Conservation (phyloP, 2,329 filamentous ascomycete species). For the Penicillium sp. region DNA sequence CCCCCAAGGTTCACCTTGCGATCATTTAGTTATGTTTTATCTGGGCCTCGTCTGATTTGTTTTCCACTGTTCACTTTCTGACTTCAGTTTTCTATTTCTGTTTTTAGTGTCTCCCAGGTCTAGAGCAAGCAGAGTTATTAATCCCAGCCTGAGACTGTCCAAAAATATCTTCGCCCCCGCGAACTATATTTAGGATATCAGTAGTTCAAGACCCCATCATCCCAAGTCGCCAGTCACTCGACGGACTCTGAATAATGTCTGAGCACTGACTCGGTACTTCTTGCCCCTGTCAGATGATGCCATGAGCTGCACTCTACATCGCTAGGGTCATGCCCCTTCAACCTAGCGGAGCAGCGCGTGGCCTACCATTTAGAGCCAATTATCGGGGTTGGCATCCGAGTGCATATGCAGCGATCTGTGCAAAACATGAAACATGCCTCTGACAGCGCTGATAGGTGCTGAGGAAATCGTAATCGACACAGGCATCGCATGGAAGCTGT, state of each 20-base stretch:
- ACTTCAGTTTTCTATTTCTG: neutral
- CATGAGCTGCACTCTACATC: conserved; percentile 3
- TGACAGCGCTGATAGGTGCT: conserved; percentile 15
- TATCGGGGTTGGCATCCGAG: conserved; percentile 4
- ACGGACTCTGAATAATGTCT: neutral
- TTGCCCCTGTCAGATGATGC: conserved; percentile 6
- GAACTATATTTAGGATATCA: neutral
- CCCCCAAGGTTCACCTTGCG: too few species aligned
- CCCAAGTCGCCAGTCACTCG: too few species aligned
- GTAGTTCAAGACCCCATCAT: neutral
- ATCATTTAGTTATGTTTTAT: too few species aligned
- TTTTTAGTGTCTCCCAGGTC: too few species aligned
- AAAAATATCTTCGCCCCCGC: conserved; percentile 2
- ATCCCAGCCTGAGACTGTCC: neutral
- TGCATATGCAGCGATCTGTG: conserved; percentile 3
- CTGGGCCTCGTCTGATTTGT: too few species aligned
- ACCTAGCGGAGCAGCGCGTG: neutral
- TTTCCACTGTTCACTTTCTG: too few species aligned
- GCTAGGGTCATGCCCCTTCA: neutral
- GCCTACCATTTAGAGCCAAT: conserved; percentile 3
- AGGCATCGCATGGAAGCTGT: conserved; percentile 16
- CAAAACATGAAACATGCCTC: conserved; percentile 8
- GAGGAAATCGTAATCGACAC: conserved; percentile 11
- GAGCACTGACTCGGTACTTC: neutral
- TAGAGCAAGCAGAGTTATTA: neutral